Evolutionary conservation across 2,329 filamentous ascomycete species (phyloP), one percentile per base, ranked within the genome.

Genomic region (Penicillium occitanis): DNA sequence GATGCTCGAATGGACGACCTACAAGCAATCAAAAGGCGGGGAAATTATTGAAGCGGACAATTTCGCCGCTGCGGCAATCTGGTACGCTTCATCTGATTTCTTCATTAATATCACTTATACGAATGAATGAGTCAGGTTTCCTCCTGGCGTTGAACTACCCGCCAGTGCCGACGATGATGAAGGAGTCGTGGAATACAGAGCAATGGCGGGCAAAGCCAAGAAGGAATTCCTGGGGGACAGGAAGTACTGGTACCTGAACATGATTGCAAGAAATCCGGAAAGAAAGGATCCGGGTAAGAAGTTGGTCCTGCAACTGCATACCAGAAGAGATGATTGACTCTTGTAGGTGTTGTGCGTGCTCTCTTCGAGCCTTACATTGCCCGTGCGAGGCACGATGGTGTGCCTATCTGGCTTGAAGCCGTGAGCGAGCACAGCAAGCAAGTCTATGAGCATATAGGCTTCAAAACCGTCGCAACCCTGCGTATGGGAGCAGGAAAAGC

Each of bases 311-410:
- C 2, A 8, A 40, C 8, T 25, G n/a, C n/a, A 37, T 14, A 22
- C 1, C 5, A 11, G 13, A 25, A 57, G 19, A 19, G n/a, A 13
- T 2, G 14, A 40, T 2, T 57, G 30, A 37, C 19, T 40, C 2
- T 25, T 22, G n/a, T n/a, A 68, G 66, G 66, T 19, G 64, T 63
- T 19, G 46, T 68, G 10, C 58, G 66, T 11, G 66, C 66, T 63
- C n/a, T 68, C 6, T 60, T 68, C 19, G 66, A 68, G 11, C 66
- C 66, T n/a, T 68, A 68, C 17, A 60, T 68, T 53, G 50, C 51
- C 2, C 63, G 63, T 44, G 66, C 66, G 28, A 22, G 37, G n/a
- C 50, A 60, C 19, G 37, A 68, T 22, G 53, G 53, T 2, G 44
- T 63, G 5, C 58, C 66, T 17, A 22, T 68, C 22, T 68, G 66